These are phyloP conservation scores for Auricularia heimuer DNA, from an alignment of 768 basidiomycete genomes.

Conservation along the genomic window DNA sequence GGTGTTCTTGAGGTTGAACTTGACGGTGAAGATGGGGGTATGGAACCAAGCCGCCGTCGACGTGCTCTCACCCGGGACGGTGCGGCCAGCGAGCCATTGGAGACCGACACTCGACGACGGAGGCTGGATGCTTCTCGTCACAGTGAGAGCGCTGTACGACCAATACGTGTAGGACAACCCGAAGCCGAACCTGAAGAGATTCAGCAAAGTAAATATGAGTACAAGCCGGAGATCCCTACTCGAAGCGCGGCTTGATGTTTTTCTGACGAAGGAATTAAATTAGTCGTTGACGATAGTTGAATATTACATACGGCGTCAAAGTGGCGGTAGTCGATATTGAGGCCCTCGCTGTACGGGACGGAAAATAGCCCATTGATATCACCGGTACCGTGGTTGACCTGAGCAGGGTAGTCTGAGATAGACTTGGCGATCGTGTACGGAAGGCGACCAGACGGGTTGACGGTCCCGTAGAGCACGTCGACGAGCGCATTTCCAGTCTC, in stretches of 20 bases:
- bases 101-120: constrained; percentile 22
- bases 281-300: too few species aligned
- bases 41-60: constrained; percentile 55
- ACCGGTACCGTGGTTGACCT: constrained; percentile 11
- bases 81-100: constrained; percentile 18
- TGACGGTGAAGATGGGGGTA: constrained; percentile 24
- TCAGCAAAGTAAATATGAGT: too few species aligned
- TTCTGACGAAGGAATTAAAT: constrained; percentile 16
- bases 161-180: constrained; percentile 83
- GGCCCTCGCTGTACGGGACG: constrained; percentile 22
- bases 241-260: constrained; percentile 33
- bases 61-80: constrained; percentile 32
- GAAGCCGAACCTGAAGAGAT: constrained; percentile 52
- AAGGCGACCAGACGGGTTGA: constrained; percentile 28
- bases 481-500: constrained; percentile 29
- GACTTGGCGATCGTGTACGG: constrained; percentile 33
- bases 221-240: constrained; percentile 17
- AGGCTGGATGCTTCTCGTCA: constrained; percentile 27
- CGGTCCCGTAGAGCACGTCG: constrained; percentile 29
- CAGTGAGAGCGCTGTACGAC: constrained; percentile 48
- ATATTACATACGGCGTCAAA: constrained; percentile 16
- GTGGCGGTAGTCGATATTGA: constrained; percentile 18
- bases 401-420: constrained; percentile 24
- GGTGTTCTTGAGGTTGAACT: constrained; percentile 17
- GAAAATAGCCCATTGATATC: constrained; percentile 11